Evolutionary conservation across 116 monocot species (phyloP), one percentile per base, ranked within the genome.

Genomic region (Cymodocea nodosa): DNA sequence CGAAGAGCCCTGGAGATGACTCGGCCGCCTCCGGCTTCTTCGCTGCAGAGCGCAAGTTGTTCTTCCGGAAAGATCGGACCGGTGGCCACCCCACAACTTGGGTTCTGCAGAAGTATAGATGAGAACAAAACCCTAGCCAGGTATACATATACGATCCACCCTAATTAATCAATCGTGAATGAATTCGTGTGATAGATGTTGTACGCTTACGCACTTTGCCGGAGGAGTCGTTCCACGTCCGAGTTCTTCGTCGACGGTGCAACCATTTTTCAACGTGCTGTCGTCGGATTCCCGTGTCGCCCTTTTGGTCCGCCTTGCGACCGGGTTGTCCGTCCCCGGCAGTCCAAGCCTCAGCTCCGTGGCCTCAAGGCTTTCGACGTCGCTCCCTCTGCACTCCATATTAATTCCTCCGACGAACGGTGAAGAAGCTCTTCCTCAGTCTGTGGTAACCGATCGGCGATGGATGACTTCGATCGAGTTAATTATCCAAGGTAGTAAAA

Each of bases 61-160:
- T 85, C 81, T 55, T 82, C 51, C 93, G 36, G 56, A 76, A 78
- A 0, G 86, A 66, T 23, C 78, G 57, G 25, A 93, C 73, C 18
- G 93, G 93, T 8, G 93, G 93, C 93, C 93, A 93, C 8, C 93
- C 93, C 0, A 93, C 93, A 9, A 85, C 81, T 60, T 81, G 93
- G 15, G 75, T 71, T 74, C 87, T 90, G 73, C 25, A 70, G n/a
- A n/a, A n/a, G n/a, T n/a, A n/a, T n/a, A n/a, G n/a, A n/a, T n/a
- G n/a, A n/a, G n/a, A n/a, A n/a, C 39, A 39, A 39, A 39, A n/a
- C n/a, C n/a, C n/a, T 39, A 10, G 44, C 44, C 44, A 44, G 12
- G 8, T 44, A 40, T 40, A 40, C 10, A 40, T 40, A 40, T 40
- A 44, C 30, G 30, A 30, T 3, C 30, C 2, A 30, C 30, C 30